phyloP scores from a whole-genome alignment of 805 yeast species.

The Wickerhamomyces sydowiorum region DNA sequence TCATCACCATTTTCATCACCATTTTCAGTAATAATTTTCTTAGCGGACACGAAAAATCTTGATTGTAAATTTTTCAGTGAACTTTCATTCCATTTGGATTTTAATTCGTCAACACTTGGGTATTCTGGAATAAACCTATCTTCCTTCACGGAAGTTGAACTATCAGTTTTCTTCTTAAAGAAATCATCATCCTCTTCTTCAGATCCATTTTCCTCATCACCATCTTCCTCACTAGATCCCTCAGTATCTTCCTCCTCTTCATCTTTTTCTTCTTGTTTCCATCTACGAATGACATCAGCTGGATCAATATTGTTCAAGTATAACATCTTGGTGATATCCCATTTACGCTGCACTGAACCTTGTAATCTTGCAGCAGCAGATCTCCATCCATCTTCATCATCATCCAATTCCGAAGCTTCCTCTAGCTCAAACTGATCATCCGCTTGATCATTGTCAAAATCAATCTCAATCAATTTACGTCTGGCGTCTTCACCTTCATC shows the following conservation, averaged over 20 bases:
- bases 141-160: conserved; percentile 16
- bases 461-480: conserved; percentile 42
- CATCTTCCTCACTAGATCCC: conserved; percentile 26
- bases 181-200: conserved; percentile 45
- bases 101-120: conserved; percentile 37
- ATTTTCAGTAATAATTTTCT: conserved; percentile 26
- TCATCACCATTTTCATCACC: conserved; percentile 28
- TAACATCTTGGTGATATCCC: conserved; percentile 78
- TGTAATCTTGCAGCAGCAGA: conserved; percentile 56
- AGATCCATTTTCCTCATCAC: conserved; percentile 37
- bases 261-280: conserved; percentile 52
- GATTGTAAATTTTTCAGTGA: conserved; percentile 36
- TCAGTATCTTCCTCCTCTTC: conserved; percentile 38
- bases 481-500: conserved; percentile 33
- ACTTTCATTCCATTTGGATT: conserved; percentile 39
- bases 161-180: conserved; percentile 46
- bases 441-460: conserved; percentile 33
- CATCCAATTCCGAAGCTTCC: conserved; percentile 47
- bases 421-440: conserved; percentile 34
- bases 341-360: conserved; percentile 46
- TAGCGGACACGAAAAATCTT: conserved; percentile 53
- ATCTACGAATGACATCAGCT: conserved; percentile 61
- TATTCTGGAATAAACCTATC: conserved; percentile 33
- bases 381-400: conserved; percentile 33
- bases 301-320: conserved; percentile 79